A percentile compares a stretch with the other conserved stretches of the same genome.
These are phyloP conservation scores for Penicillium goetzii DNA, from an alignment of 495 filamentous ascomycete genomes.

Conservation along the genomic window DNA sequence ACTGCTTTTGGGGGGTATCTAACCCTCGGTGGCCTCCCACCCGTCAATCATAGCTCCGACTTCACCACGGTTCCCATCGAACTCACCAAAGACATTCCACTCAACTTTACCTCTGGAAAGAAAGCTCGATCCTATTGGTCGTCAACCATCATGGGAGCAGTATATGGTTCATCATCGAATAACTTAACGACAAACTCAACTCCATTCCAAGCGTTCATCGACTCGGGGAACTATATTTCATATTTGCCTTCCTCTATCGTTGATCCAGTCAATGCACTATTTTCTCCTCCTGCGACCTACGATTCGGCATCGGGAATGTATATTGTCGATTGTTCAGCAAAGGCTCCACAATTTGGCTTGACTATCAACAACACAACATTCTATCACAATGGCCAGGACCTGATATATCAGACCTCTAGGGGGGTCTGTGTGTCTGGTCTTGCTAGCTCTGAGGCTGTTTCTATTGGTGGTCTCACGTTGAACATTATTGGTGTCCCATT, in stretches of 20 bases:
- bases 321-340: background rate
- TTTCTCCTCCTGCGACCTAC: background rate
- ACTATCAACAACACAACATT: background rate
- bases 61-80: background rate
- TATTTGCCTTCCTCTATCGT: background rate
- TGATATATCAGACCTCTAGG: background rate
- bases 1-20: background rate
- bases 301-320: background rate
- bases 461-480: background rate
- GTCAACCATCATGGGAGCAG: background rate
- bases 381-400: background rate
- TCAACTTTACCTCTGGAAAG: background rate
- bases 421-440: slow-evolving; percentile 2
- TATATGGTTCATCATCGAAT: background rate
- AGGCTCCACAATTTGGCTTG: background rate
- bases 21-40: background rate
- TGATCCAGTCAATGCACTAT: background rate
- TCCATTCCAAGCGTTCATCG: background rate
- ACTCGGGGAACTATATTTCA: background rate
- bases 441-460: background rate
- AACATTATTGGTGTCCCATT: slow-evolving; percentile 7
- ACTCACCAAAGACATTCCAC: background rate
- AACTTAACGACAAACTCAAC: background rate
- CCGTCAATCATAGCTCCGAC: background rate
- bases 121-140: background rate